phyloP scores from a whole-genome alignment of 2,329 filamentous ascomycete species.

The Xylariaceae sp. region DNA sequence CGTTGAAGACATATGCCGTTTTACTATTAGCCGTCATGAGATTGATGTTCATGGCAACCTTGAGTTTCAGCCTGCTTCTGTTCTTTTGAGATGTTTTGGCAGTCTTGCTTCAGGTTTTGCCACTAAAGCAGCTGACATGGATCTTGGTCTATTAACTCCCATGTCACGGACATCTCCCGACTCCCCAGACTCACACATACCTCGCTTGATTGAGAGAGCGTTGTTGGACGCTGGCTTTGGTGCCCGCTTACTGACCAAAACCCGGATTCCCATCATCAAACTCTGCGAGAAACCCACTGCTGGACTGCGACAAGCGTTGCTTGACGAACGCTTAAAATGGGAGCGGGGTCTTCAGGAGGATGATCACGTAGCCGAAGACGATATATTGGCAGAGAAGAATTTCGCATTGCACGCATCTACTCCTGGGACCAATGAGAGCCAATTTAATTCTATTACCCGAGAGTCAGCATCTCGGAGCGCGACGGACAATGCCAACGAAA shows the following conservation, averaged over 20 bases:
- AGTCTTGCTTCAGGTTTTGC: constrained; percentile 83
- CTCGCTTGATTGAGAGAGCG: constrained; percentile 69
- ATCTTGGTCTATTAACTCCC: constrained; percentile 71
- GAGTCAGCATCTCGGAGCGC: constrained; percentile 6
- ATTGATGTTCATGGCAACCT: constrained; percentile 40
- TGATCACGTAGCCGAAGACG: constrained; percentile 33
- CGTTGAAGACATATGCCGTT: constrained; percentile 62
- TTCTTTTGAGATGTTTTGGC: constrained; percentile 75
- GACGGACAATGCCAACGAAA: neutral
- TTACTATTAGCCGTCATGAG: constrained; percentile 52
- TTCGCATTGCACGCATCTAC: neutral
- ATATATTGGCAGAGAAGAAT: constrained; percentile 20
- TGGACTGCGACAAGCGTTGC: constrained; percentile 55
- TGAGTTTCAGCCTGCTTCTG: constrained; percentile 49
- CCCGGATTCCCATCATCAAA: constrained; percentile 83
- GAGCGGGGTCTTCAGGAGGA: constrained; percentile 51
- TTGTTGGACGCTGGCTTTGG: constrained; percentile 70
- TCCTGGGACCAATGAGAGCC: constrained; percentile 2
- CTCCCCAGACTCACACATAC: constrained; percentile 57
- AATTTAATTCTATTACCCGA: constrained; percentile 2
- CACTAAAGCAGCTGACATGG: constrained; percentile 85
- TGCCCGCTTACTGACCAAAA: constrained; percentile 71
- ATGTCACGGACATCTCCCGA: constrained; percentile 51
- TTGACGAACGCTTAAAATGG: constrained; percentile 67
- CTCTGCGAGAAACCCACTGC: constrained; percentile 68